A percentile compares a stretch with the other conserved stretches of the same genome.
Evolutionary conservation across 208 protist species (phyloP).

Genomic region (Trypanosoma lewisi): DNA sequence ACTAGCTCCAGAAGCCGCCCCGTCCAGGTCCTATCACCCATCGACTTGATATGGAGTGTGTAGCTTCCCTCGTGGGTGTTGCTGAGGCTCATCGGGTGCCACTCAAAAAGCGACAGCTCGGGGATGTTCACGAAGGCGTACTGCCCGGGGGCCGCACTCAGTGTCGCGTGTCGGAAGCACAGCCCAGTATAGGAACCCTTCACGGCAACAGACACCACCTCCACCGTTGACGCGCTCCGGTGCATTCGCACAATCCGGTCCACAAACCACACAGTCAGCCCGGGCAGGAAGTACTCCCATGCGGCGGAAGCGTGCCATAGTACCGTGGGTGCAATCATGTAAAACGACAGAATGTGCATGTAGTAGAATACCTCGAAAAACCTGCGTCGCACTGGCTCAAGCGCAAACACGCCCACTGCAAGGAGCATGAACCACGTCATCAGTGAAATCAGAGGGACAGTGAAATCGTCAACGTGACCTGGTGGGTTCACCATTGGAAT

Average conservation of each 20-base stretch:
- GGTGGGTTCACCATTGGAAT: slow-evolving; percentile 10
- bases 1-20: slow-evolving; percentile 32
- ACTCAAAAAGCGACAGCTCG: slow-evolving; percentile 53
- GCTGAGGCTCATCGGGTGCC: slow-evolving; percentile 65
- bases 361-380: slow-evolving; percentile 78
- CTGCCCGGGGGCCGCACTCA: slow-evolving; percentile 22
- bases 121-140: slow-evolving; percentile 61
- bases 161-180: slow-evolving; percentile 13
- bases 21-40: slow-evolving; percentile 52
- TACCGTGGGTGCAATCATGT: slow-evolving; percentile 44
- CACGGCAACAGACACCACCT: slow-evolving; percentile 13
- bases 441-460: slow-evolving; percentile 36
- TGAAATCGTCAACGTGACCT: slow-evolving; percentile 26
- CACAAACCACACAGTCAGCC: slow-evolving; percentile 47
- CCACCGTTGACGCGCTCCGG: slow-evolving; percentile 27
- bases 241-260: slow-evolving; percentile 49
- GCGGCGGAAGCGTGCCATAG: slow-evolving; percentile 51
- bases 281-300: slow-evolving; percentile 63
- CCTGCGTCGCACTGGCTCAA: slow-evolving; percentile 40
- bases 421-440: slow-evolving; percentile 42
- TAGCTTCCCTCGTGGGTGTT: slow-evolving; percentile 8
- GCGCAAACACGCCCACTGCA: slow-evolving; percentile 42
- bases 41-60: slow-evolving; percentile 46
- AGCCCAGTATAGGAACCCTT: slow-evolving; percentile 13
- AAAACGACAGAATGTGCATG: slow-evolving; percentile 44